Base-by-base conservation (phyloP, 2,329 filamentous ascomycete genomes). In the Phaeosphaeria sp. region DNA sequence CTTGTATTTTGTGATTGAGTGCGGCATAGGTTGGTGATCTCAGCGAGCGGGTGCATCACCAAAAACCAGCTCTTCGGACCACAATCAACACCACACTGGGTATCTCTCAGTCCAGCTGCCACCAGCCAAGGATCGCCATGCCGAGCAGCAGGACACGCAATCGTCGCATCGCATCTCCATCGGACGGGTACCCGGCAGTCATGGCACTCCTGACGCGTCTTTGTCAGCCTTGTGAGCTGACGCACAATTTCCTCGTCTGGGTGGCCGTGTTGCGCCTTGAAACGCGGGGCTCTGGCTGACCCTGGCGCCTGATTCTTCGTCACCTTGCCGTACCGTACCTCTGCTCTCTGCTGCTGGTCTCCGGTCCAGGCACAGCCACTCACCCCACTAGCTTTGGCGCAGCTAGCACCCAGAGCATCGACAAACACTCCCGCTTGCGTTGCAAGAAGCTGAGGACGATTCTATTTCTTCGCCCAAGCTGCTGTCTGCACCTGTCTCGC, bases 401-500 rank as follows among this genome's bases (percentile, higher is more conserved):
- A 52, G 50, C 48, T 50, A 47, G 43, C 39, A 51, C 48, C 42
- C 51, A 51, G 49, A 36, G 42, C 51, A 36, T 13, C 30, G 11
- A 7, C 30, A 36, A 13, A 36, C 30, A 36, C 30, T 13, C 30
- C 6, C 30, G 6, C 11, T 40, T 46, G 21, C 47, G 25, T 30
- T 49, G 50, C 47, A 7, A 36, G 30, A 36, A 13, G 30, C 30
- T 36, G 30, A 36, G 11, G 43, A 45, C 46, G 20, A 30, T 46
- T 46, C 36, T 49, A 44, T 43, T 46, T 55, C 20, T 43, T 44
- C 51, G 53, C 27, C 20, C 51, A 51, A 44, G 45, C 54, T 55
- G 39, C 46, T 55, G 45, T 62, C 50, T 36, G 30, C 30, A 36
- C 30, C 30, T 13, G 11, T 13, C 56, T 60, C 40, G 59, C 47